These are phyloP conservation scores for Fistulifera solaris DNA, from an alignment of 108 stramenopile species.

Conservation along the genomic window DNA sequence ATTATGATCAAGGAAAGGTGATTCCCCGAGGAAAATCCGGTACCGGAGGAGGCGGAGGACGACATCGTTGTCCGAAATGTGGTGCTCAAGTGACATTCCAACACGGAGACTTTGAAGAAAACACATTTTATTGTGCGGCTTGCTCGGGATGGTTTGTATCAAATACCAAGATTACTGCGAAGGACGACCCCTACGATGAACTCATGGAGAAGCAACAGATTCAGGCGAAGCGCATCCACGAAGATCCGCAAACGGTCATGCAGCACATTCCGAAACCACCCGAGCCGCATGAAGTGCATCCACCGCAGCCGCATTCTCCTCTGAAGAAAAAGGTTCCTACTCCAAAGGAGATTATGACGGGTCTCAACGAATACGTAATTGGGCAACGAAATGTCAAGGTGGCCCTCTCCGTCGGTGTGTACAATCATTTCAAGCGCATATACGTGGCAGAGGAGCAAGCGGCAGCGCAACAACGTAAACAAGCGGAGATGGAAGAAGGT, in stretches of 20 bases:
- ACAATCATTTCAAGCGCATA: conserved; percentile 96
- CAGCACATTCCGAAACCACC: conserved; percentile 20
- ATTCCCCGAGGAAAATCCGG: conserved; percentile 15
- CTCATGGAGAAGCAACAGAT: conserved; percentile 3
- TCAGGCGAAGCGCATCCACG: not conserved
- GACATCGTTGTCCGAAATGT: conserved; percentile 69
- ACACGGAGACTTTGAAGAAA: conserved; percentile 42
- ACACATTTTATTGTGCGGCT: conserved; percentile 79
- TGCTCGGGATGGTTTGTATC: conserved; percentile 80
- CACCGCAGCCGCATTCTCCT: not conserved
- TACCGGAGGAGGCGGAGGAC: conserved; percentile 28
- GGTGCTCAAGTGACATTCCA: conserved; percentile 60
- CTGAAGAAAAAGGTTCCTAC: conserved; percentile 41
- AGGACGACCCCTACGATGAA: conserved; percentile 10
- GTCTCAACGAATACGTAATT: conserved; percentile 91
- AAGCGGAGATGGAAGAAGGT: conserved; percentile 6
- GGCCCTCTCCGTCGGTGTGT: conserved; percentile 88
- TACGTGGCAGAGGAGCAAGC: conserved; percentile 57
- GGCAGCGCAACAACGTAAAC: conserved; percentile 14
- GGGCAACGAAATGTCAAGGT: conserved; percentile 93
- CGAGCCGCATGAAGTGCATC: not conserved
- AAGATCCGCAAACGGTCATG: conserved; percentile 40
- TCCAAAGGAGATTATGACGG: conserved; percentile 72
- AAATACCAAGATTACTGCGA: conserved; percentile 1
- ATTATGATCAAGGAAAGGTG: conserved; percentile 1